Evolutionary conservation across 192 early-diverging fungal genomes (phyloP), one percentile per base, ranked within the genome.

Genomic region (Polychytrium aggregatum): DNA sequence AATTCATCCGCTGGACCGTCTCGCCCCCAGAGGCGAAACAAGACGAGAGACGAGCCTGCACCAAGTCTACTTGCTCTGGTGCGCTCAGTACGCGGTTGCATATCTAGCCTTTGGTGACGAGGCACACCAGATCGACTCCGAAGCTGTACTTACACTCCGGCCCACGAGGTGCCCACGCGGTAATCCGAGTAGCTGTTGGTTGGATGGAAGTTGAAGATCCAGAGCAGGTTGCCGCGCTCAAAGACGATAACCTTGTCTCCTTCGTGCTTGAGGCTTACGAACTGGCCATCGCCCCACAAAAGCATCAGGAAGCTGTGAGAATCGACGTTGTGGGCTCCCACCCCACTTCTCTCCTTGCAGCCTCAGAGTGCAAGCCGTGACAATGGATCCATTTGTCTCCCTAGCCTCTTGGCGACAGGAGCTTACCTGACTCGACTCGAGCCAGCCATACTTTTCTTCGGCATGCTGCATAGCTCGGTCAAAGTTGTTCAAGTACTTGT

Each of bases 191-290:
- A 95, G 36, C 82, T 86, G 38, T 86, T 56, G 31, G 82, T 81
- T 7, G 87, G 82, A 62, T 95, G 78, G 68, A 95, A 93, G 61
- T 97, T 97, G 76, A 97, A 95, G 38, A 94, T 74, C 67, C 89
- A 97, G 34, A 97, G 54, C 38, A 90, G 74, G 41, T 79, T 70
- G 33, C 81, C 90, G 27, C 89, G 85, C 65, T 97, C 94, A 76
- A 92, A 94, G 6, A 74, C 84, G 57, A 97, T 71, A 21, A 95
- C 68, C 63, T 95, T 97, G 73, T 97, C 88, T 33, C 75, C 76
- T 60, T 95, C 82, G 58, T 97, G 79, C 65, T 92, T 92, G 44
- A 87, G 70, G 29, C 82, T 83, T 20, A 93, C 82, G 60, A 81
- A 95, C 44, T 78, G 52, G 31, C 29, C 17, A n/a, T n/a, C n/a